These are phyloP conservation scores for Arthonia radiata DNA, from an alignment of 495 filamentous ascomycete genomes.

Conservation along the genomic window DNA sequence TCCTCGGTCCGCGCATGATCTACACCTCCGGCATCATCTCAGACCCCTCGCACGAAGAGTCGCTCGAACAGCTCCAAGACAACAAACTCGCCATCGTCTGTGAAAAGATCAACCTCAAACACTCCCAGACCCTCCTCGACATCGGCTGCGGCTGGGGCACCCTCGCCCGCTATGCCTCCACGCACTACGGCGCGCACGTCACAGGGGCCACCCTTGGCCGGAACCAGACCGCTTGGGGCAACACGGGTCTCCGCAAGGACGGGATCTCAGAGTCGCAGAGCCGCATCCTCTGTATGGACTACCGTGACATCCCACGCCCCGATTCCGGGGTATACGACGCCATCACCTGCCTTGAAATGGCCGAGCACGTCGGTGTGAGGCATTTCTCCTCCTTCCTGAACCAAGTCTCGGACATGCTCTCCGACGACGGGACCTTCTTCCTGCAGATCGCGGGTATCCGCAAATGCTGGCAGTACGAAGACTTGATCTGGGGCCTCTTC, in stretches of 20 bases:
- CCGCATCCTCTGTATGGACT: slow-evolving; percentile 59
- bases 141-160: slow-evolving; percentile 81
- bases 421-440: slow-evolving; percentile 67
- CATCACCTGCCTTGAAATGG: slow-evolving; percentile 79
- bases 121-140: slow-evolving; percentile 49
- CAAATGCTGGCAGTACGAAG: slow-evolving; percentile 72
- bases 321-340: slow-evolving; percentile 51
- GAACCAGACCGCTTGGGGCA: slow-evolving; percentile 71
- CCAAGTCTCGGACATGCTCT: slow-evolving; percentile 63
- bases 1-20: slow-evolving; percentile 75
- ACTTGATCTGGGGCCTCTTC: slow-evolving; percentile 67
- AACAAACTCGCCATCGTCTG: slow-evolving; percentile 73
- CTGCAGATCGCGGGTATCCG: slow-evolving; percentile 64
- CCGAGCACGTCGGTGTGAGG: slow-evolving; percentile 67
- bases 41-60: slow-evolving; percentile 49
- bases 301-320: slow-evolving; percentile 54
- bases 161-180: slow-evolving; percentile 51
- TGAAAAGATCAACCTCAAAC: slow-evolving; percentile 54
- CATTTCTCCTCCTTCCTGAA: slow-evolving; percentile 41
- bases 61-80: slow-evolving; percentile 65
- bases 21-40: slow-evolving; percentile 68
- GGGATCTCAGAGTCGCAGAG: slow-evolving; percentile 46
- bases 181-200: slow-evolving; percentile 47
- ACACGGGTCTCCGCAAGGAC: slow-evolving; percentile 41
- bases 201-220: slow-evolving; percentile 62